Evolutionary conservation across 1,284 basidiomycete species (phyloP).

Genomic region (Schizophyllum commune): DNA sequence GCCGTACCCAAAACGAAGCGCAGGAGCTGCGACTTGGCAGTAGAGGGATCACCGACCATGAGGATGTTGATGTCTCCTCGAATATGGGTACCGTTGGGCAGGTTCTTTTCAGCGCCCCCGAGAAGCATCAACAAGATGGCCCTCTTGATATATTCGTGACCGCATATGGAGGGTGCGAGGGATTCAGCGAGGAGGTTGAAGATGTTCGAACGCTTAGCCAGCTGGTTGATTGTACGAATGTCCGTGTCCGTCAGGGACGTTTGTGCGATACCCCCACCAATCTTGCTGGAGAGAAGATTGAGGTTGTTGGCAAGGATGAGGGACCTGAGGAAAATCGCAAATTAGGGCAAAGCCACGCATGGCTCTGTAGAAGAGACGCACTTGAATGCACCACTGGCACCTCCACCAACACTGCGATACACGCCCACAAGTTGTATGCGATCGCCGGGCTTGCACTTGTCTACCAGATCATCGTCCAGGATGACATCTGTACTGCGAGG

Average conservation of each 20-base stretch:
- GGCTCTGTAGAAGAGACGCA: conserved; percentile 33
- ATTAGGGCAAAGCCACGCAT: conserved; percentile 3
- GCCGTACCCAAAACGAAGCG: conserved; percentile 96
- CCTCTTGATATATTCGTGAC: conserved; percentile 93
- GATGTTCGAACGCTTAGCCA: conserved; percentile 81
- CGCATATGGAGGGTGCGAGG: conserved; percentile 95
- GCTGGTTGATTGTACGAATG: conserved; percentile 94
- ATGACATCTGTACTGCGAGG: conserved; percentile 95
- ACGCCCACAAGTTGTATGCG: conserved; percentile 95
- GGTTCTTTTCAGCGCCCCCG: conserved; percentile 96
- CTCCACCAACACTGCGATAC: conserved; percentile 91
- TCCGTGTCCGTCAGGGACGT: conserved; percentile 90
- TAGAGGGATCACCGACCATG: conserved; percentile 99
- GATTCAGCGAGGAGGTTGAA: conserved; percentile 90
- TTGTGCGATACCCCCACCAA: conserved; percentile 93
- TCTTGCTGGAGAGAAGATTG: conserved; percentile 93
- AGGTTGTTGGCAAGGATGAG: conserved; percentile 94
- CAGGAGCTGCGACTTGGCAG: conserved; percentile 95
- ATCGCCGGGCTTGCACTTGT: conserved; percentile 97
- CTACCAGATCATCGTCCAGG: conserved; percentile 94
- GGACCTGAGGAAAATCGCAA: conserved; percentile 48
- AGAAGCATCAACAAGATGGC: conserved; percentile 90
- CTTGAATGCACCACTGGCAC: conserved; percentile 87
- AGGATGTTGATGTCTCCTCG: conserved; percentile 99
- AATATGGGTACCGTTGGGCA: conserved; percentile 97